Conservation (phyloP, 2,329 filamentous ascomycete species). For the Hymenoscyphus repandus region DNA sequence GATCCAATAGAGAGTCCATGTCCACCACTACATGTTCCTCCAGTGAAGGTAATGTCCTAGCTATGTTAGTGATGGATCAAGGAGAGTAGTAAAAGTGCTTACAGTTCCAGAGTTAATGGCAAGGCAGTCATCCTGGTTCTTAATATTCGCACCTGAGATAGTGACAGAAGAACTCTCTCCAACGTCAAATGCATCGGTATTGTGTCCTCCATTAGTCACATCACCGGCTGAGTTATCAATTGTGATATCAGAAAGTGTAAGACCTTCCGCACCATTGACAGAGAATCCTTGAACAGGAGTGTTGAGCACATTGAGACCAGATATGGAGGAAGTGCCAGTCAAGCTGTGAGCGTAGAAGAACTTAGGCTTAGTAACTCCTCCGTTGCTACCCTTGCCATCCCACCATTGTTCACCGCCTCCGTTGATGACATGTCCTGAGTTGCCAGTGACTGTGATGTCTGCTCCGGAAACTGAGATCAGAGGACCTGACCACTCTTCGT, state of each 20-base stretch:
- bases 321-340: slow-evolving; percentile 43
- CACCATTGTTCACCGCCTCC: slow-evolving; percentile 42
- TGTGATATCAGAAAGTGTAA: slow-evolving; percentile 44
- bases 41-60: slow-evolving; percentile 28
- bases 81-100: no score
- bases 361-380: slow-evolving; percentile 58
- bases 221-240: slow-evolving; percentile 55
- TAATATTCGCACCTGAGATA: slow-evolving; percentile 45
- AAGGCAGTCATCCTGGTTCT: slow-evolving; percentile 51
- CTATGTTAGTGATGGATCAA: no score
- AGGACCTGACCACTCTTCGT: slow-evolving; percentile 59
- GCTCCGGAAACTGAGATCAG: slow-evolving; percentile 56
- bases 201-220: slow-evolving; percentile 35
- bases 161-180: slow-evolving; percentile 41
- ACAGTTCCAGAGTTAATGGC: slow-evolving; percentile 51
- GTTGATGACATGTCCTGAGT: slow-evolving; percentile 40
- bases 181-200: slow-evolving; percentile 52
- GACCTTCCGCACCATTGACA: slow-evolving; percentile 38
- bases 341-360: slow-evolving; percentile 53
- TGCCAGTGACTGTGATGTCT: slow-evolving; percentile 22
- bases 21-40: slow-evolving; percentile 27
- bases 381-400: slow-evolving; percentile 53
- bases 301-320: slow-evolving; percentile 13
- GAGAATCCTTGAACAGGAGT: slow-evolving; percentile 48
- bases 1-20: slow-evolving; percentile 53